Evolutionary conservation across 768 basidiomycete species (phyloP), one percentile per base, ranked within the genome.

Genomic region (Termitomyces bulborhizus): DNA sequence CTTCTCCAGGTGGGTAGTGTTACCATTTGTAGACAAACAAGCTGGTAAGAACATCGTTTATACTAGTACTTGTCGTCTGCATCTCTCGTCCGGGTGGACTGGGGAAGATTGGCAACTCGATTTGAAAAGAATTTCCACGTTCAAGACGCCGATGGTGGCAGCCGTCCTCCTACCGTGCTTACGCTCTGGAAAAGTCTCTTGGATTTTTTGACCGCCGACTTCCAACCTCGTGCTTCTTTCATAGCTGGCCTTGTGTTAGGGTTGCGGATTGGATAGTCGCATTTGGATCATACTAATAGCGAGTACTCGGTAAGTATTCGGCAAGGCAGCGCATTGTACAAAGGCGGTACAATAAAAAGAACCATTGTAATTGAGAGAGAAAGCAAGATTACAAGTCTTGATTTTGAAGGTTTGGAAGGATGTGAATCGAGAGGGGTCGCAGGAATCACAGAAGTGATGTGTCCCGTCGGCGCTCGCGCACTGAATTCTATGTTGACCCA

Each of bases 151-250:
- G 68, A 74, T 0, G 87, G 86, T 2, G 66, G 66, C 9, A 76
- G 66, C 57, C 77, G 70, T 48, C 77, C 91, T 3, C 88, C 90
- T 1, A 90, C 82, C 3, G 68, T 91, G 51, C 66, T 68, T 18
- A 80, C 84, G 2, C 64, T 88, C 26, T 91, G 88, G 81, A 76
- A 66, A 39, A 84, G 85, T 79, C 60, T 85, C 24, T 68, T 88
- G 24, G 75, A 91, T 69, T 97, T 98, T 73, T 71, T 98, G 68
- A 90, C 89, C 0, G 90, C 93, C 6, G 92, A 97, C 66, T 95
- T 98, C 70, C 95, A 93, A 65, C 88, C 86, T 43, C 74, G 94
- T 58, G 94, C 93, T 1, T 86, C 89, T 13, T 97, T 97, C 71
- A 63, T 93, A 34, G 92, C 85, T 4, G 95, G 95, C 8, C 76